These are phyloP conservation scores for Echria macrotheca DNA, from an alignment of 495 filamentous ascomycete species.

Conservation along the genomic window DNA sequence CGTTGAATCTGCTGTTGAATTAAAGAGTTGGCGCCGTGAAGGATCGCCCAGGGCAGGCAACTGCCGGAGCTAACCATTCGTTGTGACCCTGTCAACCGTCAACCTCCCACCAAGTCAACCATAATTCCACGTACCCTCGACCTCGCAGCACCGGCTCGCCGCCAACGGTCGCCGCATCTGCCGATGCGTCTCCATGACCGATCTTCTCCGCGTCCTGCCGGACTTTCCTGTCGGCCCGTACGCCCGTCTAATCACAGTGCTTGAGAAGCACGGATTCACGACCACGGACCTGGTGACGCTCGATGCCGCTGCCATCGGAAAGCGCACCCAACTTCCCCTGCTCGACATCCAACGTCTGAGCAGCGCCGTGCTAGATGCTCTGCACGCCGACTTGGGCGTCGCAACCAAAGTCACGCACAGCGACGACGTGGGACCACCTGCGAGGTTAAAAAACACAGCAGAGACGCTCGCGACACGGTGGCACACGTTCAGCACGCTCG, in stretches of 20 bases:
- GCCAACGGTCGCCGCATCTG: neutral
- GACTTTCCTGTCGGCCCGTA: slow-evolving; percentile 64
- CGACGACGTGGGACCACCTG: neutral
- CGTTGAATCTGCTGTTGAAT: too few relatives aligned
- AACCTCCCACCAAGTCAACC: too few relatives aligned
- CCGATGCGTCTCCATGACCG: slow-evolving; percentile 58
- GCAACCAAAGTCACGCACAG: neutral
- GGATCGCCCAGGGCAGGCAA: too few relatives aligned
- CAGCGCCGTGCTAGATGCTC: slow-evolving; percentile 53
- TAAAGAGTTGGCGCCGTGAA: too few relatives aligned
- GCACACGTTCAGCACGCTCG: slow-evolving; percentile 72
- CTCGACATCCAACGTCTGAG: slow-evolving; percentile 69
- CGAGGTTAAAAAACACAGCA: slow-evolving; percentile 18
- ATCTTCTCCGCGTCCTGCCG: slow-evolving; percentile 80
- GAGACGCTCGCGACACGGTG: slow-evolving; percentile 41
- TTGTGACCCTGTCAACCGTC: too few relatives aligned
- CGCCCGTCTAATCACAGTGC: slow-evolving; percentile 67
- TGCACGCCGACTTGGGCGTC: slow-evolving; percentile 62
- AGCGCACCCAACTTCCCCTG: slow-evolving; percentile 75
- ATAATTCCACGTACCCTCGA: too few relatives aligned
- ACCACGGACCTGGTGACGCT: slow-evolving; percentile 82
- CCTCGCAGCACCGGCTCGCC: too few relatives aligned
- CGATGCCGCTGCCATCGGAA: slow-evolving; percentile 76
- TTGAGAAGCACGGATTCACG: slow-evolving; percentile 70
- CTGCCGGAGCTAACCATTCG: too few relatives aligned